Evolutionary conservation across 148 eudicot species (phyloP).

Genomic region (Diospyros lotus): DNA sequence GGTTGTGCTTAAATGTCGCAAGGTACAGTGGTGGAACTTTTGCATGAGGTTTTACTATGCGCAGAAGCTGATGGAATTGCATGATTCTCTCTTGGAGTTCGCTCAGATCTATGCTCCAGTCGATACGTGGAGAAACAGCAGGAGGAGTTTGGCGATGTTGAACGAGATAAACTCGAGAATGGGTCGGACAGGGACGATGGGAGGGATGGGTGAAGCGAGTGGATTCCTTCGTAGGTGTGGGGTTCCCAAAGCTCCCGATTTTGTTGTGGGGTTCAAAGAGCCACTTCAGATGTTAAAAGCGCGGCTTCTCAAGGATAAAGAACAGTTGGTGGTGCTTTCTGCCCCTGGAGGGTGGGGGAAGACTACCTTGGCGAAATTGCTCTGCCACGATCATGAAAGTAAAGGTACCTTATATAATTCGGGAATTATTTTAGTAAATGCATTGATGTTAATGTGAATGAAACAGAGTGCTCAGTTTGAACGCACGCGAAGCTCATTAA

Average conservation of each 20-base stretch:
- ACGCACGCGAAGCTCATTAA: no score
- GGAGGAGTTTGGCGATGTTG: neutral
- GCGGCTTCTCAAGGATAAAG: constrained; percentile 4
- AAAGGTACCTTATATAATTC: constrained; percentile 2
- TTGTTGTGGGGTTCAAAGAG: constrained; percentile 24
- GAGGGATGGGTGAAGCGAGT: no score
- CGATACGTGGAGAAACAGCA: neutral
- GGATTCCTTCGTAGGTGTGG: constrained; percentile 11
- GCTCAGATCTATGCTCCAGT: constrained; percentile 12
- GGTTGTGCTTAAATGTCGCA: constrained; percentile 17
- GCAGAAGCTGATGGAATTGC: constrained; percentile 17
- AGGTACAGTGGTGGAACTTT: constrained; percentile 16
- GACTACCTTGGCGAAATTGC: constrained; percentile 14
- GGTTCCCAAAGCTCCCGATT: constrained; percentile 15
- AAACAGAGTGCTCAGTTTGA: no score
- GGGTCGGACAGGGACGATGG: neutral
- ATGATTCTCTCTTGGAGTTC: constrained; percentile 4
- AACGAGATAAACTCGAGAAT: neutral
- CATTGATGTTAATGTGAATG: no score
- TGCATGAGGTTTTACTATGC: constrained; percentile 7
- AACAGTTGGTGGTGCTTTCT: constrained; percentile 17
- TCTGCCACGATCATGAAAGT: constrained; percentile 6
- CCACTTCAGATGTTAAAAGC: constrained; percentile 20
- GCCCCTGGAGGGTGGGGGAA: constrained; percentile 34
- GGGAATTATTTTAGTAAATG: neutral